Evolutionary conservation across 345 rosid species (phyloP).

Genomic region (Cardiospermum halicacabum): DNA sequence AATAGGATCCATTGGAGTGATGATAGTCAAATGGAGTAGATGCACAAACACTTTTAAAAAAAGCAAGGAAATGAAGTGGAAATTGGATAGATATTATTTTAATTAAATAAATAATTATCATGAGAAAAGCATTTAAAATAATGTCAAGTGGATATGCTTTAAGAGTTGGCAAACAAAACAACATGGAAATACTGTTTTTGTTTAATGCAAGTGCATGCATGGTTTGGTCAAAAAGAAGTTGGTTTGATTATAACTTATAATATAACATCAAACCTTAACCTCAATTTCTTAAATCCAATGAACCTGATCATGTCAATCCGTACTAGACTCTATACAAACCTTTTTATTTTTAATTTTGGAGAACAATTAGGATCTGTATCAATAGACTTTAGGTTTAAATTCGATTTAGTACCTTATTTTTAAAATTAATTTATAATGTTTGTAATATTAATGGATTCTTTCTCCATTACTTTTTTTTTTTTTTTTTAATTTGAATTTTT

Average conservation of each 20-base stretch:
- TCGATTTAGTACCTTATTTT: no score
- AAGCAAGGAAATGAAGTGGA: not conserved
- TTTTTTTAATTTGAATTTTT: no score
- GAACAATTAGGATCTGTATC: no score
- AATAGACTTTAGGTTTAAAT: no score
- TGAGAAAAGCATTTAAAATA: not conserved
- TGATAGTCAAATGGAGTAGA: conserved; percentile 20
- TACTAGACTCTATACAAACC: no score
- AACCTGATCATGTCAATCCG: not conserved
- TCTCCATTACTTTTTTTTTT: no score
- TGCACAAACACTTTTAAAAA: conserved; percentile 13
- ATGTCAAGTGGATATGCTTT: conserved; percentile 6
- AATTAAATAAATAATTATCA: conserved; percentile 8
- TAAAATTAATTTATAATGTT: no score
- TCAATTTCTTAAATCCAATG: not conserved
- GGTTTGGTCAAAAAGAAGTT: not conserved
- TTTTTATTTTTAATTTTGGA: no score
- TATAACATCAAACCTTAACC: not conserved
- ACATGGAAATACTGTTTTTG: not conserved
- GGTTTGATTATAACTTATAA: no score
- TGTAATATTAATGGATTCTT: no score
- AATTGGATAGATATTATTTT: not conserved
- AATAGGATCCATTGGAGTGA: not conserved
- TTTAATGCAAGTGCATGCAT: not conserved
- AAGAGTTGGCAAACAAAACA: not conserved